These are phyloP conservation scores for Paraleonurus japonicus DNA, from an alignment of 257 asterid genomes.

Conservation along the genomic window DNA sequence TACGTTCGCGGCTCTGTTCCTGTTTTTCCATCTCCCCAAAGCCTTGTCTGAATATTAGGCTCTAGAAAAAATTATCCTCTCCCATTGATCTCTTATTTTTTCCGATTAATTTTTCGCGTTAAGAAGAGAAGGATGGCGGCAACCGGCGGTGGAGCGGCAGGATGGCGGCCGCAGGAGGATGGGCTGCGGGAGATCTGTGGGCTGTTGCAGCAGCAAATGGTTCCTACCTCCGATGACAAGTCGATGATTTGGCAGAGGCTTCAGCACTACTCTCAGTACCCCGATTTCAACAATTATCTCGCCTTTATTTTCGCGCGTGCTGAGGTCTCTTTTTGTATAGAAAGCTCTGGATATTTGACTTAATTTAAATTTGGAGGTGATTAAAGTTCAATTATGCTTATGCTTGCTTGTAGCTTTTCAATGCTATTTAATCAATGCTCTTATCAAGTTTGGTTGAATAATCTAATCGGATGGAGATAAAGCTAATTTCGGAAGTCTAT, in stretches of 20 bases:
- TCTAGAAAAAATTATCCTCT: neutral
- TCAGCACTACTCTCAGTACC: conserved; percentile 85
- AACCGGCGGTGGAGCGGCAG: conserved; percentile 35
- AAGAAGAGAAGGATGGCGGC: conserved; percentile 42
- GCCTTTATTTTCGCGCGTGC: conserved; percentile 85
- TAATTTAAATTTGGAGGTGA: neutral
- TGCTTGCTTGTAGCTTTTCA: conserved; percentile 7
- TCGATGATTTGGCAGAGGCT: conserved; percentile 79
- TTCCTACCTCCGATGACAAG: conserved; percentile 79
- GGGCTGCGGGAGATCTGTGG: conserved; percentile 95
- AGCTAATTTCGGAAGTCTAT: neutral
- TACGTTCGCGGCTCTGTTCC: conserved; percentile 25
- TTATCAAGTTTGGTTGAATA: conserved; percentile 12
- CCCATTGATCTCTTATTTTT: neutral
- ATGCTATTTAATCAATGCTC: neutral
- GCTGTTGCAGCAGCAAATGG: conserved; percentile 85
- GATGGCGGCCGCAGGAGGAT: conserved; percentile 88
- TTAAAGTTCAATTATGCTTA: neutral
- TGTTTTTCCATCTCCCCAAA: neutral
- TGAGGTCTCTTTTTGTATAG: conserved; percentile 46
- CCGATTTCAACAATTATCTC: conserved; percentile 96
- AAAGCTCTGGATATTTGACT: neutral
- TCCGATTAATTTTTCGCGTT: neutral
- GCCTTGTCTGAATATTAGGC: neutral
- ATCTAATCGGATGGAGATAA: neutral